Evolutionary conservation across 306 rosid genomes (phyloP), one percentile per base, ranked within the genome.

Genomic region (Cyclanthera cordifolia): DNA sequence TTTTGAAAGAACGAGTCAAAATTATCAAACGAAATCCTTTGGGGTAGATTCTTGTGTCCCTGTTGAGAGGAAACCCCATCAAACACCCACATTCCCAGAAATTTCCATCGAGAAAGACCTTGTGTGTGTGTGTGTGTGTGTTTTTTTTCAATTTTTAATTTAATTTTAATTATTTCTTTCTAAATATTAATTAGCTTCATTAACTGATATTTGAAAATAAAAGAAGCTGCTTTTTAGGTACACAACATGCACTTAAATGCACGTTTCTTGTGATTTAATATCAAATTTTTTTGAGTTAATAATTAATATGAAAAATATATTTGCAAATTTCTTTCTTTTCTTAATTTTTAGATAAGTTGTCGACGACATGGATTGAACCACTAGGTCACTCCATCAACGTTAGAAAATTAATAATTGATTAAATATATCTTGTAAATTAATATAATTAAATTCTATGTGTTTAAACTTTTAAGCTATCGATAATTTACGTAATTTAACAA

Each of bases 1-100:
- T 55, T 25, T 21, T 28, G 2, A 1, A 28, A 27, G 13, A 32
- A 34, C 7, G 9, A 60, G 16, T 57, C 15, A 2, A 57, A 34
- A 8, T 4, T 16, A 10, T 0, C 8, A 17, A 34, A 60, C 24
- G 34, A 34, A 59, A 30, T 19, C 48, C 1, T 17, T 34, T 30
- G 15, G 3, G 2, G 15, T 60, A 48, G 67, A 60, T 60, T 60
- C 34, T 60, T 60, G 67, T 60, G n/a, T n/a, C 48, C 67, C 48
- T 3, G 0, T 20, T 32, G 8, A 60, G 67, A 34, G n/a, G 16
- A 60, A 60, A 60, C 67, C 67, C 67, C 67, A 60, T 46, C 67
- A 59, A 59, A 32, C 67, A 34, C 67, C 67, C 67, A 59, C 47
- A 59, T 59, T 59, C 67, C 47, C 7, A 59, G 67, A 59, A 59